Percentiles rank a stretch among this genome's conserved stretches.
phyloP scores from a whole-genome alignment of 768 basidiomycete species.

The Russula abietina region DNA sequence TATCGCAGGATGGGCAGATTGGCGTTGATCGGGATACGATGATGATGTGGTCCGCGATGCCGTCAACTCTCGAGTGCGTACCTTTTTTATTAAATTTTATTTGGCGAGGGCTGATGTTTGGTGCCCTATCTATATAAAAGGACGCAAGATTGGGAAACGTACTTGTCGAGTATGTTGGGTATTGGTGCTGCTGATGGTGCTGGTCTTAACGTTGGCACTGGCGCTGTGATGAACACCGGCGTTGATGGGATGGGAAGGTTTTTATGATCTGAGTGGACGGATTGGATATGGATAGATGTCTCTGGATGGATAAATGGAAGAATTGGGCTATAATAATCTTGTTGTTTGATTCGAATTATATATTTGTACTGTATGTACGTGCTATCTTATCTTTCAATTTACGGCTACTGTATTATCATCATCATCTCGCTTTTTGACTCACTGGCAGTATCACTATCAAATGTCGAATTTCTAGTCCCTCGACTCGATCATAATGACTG shows the following conservation, averaged over 20 bases:
- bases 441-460: too few species aligned
- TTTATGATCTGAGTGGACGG: not conserved
- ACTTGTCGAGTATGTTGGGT: slow-evolving; percentile 22
- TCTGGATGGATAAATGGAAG: not conserved
- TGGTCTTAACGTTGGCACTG: not conserved
- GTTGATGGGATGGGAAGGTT: not conserved
- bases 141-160: slow-evolving; percentile 24
- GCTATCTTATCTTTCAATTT: too few species aligned
- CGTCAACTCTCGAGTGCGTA: slow-evolving; percentile 20
- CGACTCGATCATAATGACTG: too few species aligned
- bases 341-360: not conserved
- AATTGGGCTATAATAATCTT: not conserved
- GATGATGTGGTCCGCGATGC: slow-evolving; percentile 27
- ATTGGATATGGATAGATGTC: not conserved
- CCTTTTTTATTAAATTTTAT: not conserved
- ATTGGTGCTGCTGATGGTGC: not conserved
- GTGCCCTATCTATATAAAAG: not conserved
- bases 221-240: not conserved
- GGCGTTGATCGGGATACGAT: slow-evolving; percentile 24
- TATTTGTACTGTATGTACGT: not conserved
- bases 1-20: slow-evolving; percentile 22
- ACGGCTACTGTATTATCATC: too few species aligned
- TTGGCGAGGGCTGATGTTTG: not conserved
- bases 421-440: too few species aligned
- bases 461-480: too few species aligned